phyloP scores from a whole-genome alignment of 495 filamentous ascomycete genomes.

The Penicillium pancosmium region DNA sequence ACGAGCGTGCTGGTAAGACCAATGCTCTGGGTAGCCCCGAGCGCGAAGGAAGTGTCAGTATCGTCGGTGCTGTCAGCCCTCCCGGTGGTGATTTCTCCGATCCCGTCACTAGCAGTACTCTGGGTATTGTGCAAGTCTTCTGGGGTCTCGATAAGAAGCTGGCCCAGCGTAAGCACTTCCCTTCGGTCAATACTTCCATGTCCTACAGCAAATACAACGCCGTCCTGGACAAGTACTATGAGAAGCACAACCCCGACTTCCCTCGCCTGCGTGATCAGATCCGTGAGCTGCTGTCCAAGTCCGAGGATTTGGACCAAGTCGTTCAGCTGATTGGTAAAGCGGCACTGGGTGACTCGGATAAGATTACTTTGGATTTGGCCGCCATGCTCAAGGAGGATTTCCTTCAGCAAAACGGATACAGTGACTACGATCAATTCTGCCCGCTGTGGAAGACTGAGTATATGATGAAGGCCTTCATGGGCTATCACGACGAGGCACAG shows the following conservation, averaged over 20 bases:
- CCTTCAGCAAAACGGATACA: conserved; percentile 98
- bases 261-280: conserved; percentile 89
- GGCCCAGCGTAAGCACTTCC: conserved; percentile 98
- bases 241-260: conserved; percentile 91
- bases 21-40: conserved; percentile 84
- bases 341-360: conserved; percentile 92
- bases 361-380: conserved; percentile 96
- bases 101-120: conserved; percentile 90
- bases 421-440: conserved; percentile 98
- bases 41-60: conserved; percentile 88
- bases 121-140: conserved; percentile 98
- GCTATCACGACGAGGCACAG: conserved; percentile 95
- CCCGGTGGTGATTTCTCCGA: conserved; percentile 99
- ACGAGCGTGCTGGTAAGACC: conserved; percentile 94
- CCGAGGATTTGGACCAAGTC: conserved; percentile 97
- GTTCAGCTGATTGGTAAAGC: conserved; percentile 98
- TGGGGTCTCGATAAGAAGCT: conserved; percentile 99
- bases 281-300: conserved; percentile 88
- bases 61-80: conserved; percentile 96
- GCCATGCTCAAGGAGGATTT: conserved; percentile 97
- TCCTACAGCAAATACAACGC: conserved; percentile 97
- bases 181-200: conserved; percentile 92
- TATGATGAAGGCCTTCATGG: conserved; percentile 99
- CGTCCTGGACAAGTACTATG: conserved; percentile 87
- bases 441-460: conserved; percentile 99